Evolutionary conservation across 2,329 filamentous ascomycete genomes (phyloP), one percentile per base, ranked within the genome.

Genomic region (Fusarium sp.): DNA sequence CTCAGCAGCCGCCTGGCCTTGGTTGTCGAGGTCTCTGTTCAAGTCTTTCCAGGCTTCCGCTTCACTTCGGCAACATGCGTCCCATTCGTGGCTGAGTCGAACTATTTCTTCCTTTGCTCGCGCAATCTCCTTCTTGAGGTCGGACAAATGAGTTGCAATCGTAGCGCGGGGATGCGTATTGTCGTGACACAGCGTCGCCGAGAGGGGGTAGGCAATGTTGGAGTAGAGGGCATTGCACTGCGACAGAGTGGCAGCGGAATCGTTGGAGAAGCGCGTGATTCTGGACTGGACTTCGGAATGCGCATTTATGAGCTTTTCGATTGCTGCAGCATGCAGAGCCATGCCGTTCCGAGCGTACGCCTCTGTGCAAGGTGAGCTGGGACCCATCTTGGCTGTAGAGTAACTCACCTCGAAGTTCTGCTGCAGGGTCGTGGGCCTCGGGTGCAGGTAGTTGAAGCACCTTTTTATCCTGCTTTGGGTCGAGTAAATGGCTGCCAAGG

Each of bases 121-220:
- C 0, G 37, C 37, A 3, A 81, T 57, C 7, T 73, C 66, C 2
- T 63, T 55, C 1, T 73, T 65, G 2, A 81, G 44, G 2, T 40
- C 54, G 1, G 66, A 31, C 4, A 81, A 31, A 18, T 80, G 80
- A 3, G 59, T 52, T 0, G 57, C 60, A 1, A 82, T 65, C 0
- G 71, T 78, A 0, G 75, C 76, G n/a, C 57, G 57, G 1, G 77
- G 69, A 9, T 72, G 55, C 1, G 55, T 65, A 15, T 70, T 54
- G 1, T 73, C 72, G 37, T 75, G 70, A 16, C 79, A 81, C 4
- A 79, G 58, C 0, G 80, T 82, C 2, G 72, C 74, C 1, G 74
- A 74, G 1, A 81, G 62, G 1, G 79, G 79, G n/a, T 73, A 75
- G 0, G 70, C 55, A 7, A 81, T 75, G 60, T 80, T 80, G 30